phyloP scores from a whole-genome alignment of 768 basidiomycete genomes.

The Boletus sensibilis region DNA sequence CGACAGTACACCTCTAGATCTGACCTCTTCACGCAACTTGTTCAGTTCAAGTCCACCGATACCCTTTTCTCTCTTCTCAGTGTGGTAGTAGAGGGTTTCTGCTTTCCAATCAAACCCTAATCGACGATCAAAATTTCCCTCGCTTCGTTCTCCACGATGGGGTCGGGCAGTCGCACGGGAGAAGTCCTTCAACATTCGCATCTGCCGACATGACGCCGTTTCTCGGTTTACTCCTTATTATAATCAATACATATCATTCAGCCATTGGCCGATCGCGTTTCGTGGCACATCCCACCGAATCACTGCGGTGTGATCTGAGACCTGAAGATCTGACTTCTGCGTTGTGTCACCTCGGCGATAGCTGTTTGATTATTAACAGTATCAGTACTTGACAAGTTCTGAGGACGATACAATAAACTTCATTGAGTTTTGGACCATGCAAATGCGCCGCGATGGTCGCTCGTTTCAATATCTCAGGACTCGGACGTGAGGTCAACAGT shows the following conservation, averaged over 20 bases:
- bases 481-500: not conserved
- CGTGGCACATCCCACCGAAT: not conserved
- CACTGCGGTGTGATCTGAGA: not conserved
- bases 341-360: not conserved
- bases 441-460: not conserved
- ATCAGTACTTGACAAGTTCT: not conserved
- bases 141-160: constrained; percentile 17
- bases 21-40: not conserved
- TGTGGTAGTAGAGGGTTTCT: not conserved
- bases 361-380: not conserved
- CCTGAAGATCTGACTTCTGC: not conserved
- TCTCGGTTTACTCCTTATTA: not conserved
- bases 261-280: not conserved
- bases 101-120: constrained; percentile 1
- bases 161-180: constrained; percentile 7
- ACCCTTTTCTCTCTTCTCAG: not conserved
- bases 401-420: not conserved
- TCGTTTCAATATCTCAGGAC: too few species aligned
- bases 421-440: not conserved
- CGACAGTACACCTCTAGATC: not conserved
- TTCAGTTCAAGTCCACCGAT: not conserved
- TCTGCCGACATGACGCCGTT: not conserved
- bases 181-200: not conserved
- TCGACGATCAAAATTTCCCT: not conserved
- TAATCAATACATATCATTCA: not conserved